Percentiles rank a stretch among this genome's conserved stretches.
Conservation (phyloP, 169 alveolate genomes). For the Neospora caninum region DNA sequence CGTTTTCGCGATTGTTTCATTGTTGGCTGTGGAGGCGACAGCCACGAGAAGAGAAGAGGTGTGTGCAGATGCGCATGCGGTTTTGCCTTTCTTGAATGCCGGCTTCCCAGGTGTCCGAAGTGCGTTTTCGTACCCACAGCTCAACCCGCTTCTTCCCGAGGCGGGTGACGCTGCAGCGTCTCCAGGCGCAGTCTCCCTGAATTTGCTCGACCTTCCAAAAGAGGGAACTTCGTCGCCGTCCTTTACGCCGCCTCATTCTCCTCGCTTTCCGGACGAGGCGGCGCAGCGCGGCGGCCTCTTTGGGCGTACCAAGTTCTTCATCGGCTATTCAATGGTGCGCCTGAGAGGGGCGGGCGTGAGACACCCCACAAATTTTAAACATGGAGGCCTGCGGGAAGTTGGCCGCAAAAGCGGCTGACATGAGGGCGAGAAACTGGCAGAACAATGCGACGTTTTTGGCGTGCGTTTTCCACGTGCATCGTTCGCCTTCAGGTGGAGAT, state of each 20-base stretch:
- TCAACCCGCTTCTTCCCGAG: not conserved
- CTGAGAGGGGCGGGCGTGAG: not conserved
- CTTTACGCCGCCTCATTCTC: not conserved
- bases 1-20: too few relatives aligned
- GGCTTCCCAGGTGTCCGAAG: not conserved
- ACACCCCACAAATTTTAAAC: too few relatives aligned
- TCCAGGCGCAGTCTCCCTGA: not conserved
- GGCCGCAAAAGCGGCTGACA: too few relatives aligned
- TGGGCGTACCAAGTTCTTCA: not conserved
- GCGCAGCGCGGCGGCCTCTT: not conserved
- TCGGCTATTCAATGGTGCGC: not conserved
- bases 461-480: too few relatives aligned
- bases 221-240: not conserved
- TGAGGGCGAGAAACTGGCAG: too few relatives aligned
- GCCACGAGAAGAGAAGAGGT: too few relatives aligned
- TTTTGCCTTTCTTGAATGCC: too few relatives aligned
- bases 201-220: not conserved
- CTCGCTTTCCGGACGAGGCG: not conserved
- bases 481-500: too few relatives aligned
- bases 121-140: not conserved
- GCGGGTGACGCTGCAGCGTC: not conserved
- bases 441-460: too few relatives aligned
- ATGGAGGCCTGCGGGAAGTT: too few relatives aligned
- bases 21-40: too few relatives aligned
- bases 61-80: too few relatives aligned